Base-by-base conservation (phyloP, 225 moss, liverwort and hornwort species). In the Sphagnum tenellum region DNA sequence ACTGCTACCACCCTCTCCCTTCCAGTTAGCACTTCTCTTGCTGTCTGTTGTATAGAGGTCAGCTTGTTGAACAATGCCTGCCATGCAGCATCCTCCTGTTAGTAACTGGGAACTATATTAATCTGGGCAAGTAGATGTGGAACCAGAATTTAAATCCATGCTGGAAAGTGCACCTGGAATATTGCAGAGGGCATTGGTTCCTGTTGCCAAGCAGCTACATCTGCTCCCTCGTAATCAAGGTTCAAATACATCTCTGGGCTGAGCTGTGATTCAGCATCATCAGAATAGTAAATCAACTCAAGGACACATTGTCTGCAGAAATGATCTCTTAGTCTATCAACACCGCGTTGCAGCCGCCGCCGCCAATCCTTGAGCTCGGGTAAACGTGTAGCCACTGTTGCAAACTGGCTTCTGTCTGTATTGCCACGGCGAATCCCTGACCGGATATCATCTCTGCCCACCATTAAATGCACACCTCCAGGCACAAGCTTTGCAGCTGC, bases 351-450 rank as follows among this genome's bases (percentile, higher is more conserved):
- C 74, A 96, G 74, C 71, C 85, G 77, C 47, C 87, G 84, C 75
- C 89, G 86, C 89, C 95, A 96, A 67, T 92, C 95, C 86, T 90
- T 96, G 51, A 92, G 80, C 74, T 96, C 92, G 44, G 92, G 89
- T 74, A 96, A 72, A 60, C 95, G 78, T 63, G 89, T 75, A 61
- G 86, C 79, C 46, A 72, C 69, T n/a, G 75, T 67, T 56, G 77
- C 83, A 45, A 82, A 81, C 53, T 86, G 75, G 64, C 86, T 83
- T 69, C 91, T 82, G 68, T 94, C 94, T 76, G 82, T 76, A 67
- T 52, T 9, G 49, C 80, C 84, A 69, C 84, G 77, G 58, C 84
- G 80, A 4, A 69, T 85, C 67, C 82, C 79, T 71, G 81, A 82
- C 61, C 89, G 76, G 48, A 78, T 70, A 57, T 85, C 85, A 14